A percentile compares a stretch with the other conserved stretches of the same genome.
Conservation (phyloP, 306 rosid genomes). For the Styphnolobium japonicum region DNA sequence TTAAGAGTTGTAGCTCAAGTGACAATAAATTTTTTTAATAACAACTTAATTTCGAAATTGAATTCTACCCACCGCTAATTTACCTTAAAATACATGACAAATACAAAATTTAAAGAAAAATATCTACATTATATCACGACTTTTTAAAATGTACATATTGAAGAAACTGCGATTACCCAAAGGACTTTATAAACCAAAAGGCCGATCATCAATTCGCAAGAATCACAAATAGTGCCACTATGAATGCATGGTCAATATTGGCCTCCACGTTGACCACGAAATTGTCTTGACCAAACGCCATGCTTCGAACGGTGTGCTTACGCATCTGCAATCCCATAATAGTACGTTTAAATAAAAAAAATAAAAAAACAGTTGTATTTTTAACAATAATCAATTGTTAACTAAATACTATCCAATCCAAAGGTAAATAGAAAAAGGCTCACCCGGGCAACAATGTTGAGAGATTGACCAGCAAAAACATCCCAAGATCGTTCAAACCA, state of each 20-base stretch:
- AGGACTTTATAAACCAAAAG: no score
- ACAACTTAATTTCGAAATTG: no score
- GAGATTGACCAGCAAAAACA: slow-evolving; percentile 31
- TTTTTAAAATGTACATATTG: no score
- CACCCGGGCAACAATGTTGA: slow-evolving; percentile 18
- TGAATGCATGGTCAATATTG: background rate
- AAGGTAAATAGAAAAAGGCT: background rate
- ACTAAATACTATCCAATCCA: background rate
- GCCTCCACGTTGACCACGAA: slow-evolving; percentile 28
- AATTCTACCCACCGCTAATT: no score
- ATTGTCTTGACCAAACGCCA: slow-evolving; percentile 12
- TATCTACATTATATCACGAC: no score
- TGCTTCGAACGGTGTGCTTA: no score
- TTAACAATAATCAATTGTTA: background rate
- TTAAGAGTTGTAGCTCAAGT: no score
- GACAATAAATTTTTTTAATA: no score
- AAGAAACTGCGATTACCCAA: background rate
- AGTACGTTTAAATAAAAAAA: no score
- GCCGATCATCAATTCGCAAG: background rate
- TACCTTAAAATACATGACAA: no score
- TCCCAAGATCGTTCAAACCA: slow-evolving; percentile 38
- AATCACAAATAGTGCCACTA: slow-evolving; percentile 21
- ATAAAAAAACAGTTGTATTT: no score
- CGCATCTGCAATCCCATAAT: background rate
- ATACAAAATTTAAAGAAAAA: no score